Percentiles rank a stretch among this genome's conserved stretches.
Evolutionary conservation across 2,329 filamentous ascomycete species (phyloP).

Genomic region (Dothistroma pini): DNA sequence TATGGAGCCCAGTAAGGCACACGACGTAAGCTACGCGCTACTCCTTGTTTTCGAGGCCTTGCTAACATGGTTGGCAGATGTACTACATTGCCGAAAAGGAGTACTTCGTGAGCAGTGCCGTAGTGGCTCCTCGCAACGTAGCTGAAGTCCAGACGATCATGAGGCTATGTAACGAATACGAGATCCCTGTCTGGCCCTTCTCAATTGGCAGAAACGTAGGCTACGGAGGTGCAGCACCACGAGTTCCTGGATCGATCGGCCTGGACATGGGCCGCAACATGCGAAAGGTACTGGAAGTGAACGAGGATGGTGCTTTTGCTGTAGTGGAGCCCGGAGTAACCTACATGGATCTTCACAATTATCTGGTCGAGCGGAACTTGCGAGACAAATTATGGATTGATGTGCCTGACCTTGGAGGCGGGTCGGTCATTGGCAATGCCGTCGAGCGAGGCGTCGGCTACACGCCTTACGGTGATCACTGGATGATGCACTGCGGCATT

Average conservation of each 20-base stretch:
- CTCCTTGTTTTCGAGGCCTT: no score
- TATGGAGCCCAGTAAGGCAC: slow-evolving; percentile 20
- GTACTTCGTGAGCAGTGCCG: slow-evolving; percentile 45
- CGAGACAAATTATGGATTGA: slow-evolving; percentile 42
- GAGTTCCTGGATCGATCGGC: slow-evolving; percentile 50
- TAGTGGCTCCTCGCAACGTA: slow-evolving; percentile 37
- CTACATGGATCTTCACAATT: slow-evolving; percentile 51
- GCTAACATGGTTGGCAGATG: slow-evolving; percentile 4
- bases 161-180: slow-evolving; percentile 44
- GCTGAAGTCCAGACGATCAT: slow-evolving; percentile 48
- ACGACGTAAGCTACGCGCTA: no score
- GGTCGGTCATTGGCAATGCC: slow-evolving; percentile 49
- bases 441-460: slow-evolving; percentile 46
- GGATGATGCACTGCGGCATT: slow-evolving; percentile 44
- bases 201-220: slow-evolving; percentile 51
- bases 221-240: slow-evolving; percentile 54
- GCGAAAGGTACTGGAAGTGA: slow-evolving; percentile 52
- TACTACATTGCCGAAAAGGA: slow-evolving; percentile 40
- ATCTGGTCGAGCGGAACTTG: slow-evolving; percentile 43
- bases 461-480: slow-evolving; percentile 43
- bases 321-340: slow-evolving; percentile 57
- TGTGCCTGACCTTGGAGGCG: slow-evolving; percentile 49
- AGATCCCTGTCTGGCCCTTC: slow-evolving; percentile 49
- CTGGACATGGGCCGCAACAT: slow-evolving; percentile 53
- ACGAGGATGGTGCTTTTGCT: slow-evolving; percentile 48